Percentiles rank a stretch among this genome's conserved stretches.
These are phyloP conservation scores for Blastobotrys robertii DNA, from an alignment of 805 yeast genomes.

Conservation along the genomic window DNA sequence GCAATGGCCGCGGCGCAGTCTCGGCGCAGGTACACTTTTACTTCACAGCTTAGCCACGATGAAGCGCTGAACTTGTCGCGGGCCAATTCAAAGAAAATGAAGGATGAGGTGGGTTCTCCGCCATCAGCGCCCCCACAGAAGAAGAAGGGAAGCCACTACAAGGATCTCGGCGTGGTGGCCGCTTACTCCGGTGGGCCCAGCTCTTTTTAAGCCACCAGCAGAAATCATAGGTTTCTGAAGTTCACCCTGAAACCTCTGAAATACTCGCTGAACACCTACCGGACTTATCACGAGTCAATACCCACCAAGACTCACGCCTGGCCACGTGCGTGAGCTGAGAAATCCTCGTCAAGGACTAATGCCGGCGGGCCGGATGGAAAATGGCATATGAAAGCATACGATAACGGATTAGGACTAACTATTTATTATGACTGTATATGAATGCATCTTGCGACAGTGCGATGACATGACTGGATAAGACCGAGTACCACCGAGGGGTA, in stretches of 20 bases:
- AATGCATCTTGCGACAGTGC: not conserved
- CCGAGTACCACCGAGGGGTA: too few relatives aligned
- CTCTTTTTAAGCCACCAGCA: constrained; percentile 20
- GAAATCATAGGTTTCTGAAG: too few relatives aligned
- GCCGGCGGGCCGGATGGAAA: not conserved
- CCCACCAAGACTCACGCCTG: not conserved
- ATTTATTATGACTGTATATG: not conserved
- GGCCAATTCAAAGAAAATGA: constrained; percentile 14
- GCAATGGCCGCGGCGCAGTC: too few relatives aligned
- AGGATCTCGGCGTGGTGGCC: constrained; percentile 28
- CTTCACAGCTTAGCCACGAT: constrained; percentile 23
- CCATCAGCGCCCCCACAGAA: not conserved
- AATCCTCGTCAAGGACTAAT: not conserved
- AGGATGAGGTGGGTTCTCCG: not conserved
- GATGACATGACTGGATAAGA: too few relatives aligned
- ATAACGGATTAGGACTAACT: not conserved
- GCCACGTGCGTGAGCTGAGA: not conserved
- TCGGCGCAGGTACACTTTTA: too few relatives aligned
- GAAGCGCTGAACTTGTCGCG: constrained; percentile 30
- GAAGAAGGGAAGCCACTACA: constrained; percentile 15
- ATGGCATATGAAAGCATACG: not conserved
- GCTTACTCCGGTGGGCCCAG: constrained; percentile 31
- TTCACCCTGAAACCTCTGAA: too few relatives aligned
- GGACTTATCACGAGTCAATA: too few relatives aligned
- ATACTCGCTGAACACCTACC: too few relatives aligned